These are phyloP conservation scores for Globisporangium spiculum DNA, from an alignment of 352 stramenopile species.

Conservation along the genomic window DNA sequence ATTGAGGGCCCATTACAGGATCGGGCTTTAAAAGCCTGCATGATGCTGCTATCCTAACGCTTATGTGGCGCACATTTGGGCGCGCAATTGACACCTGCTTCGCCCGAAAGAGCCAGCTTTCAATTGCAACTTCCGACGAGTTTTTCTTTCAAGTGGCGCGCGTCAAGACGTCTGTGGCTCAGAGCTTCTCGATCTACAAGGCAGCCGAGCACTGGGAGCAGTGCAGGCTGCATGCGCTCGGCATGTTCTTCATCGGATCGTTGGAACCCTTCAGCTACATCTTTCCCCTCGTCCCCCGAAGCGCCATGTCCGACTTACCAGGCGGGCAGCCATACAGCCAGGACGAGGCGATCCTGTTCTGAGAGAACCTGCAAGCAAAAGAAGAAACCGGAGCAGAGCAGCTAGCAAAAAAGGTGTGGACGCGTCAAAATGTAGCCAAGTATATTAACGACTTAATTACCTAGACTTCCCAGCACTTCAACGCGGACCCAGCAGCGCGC, in stretches of 20 bases:
- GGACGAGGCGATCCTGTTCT: too few relatives aligned
- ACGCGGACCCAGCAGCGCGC: background rate
- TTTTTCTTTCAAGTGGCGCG: background rate
- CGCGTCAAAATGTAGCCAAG: constrained; percentile 1
- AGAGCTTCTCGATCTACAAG: constrained; percentile 19
- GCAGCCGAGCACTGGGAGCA: constrained; percentile 13
- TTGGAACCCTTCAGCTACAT: background rate
- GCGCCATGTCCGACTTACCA: too few relatives aligned
- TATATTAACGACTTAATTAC: constrained; percentile 9
- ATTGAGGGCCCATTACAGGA: too few relatives aligned
- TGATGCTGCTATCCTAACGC: too few relatives aligned
- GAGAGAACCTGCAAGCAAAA: too few relatives aligned
- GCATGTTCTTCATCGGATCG: background rate
- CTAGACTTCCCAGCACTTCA: background rate
- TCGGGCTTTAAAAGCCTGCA: background rate
- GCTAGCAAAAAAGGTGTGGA: background rate
- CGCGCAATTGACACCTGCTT: too few relatives aligned
- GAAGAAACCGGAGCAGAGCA: background rate
- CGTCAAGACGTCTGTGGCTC: constrained; percentile 12
- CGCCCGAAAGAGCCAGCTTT: background rate
- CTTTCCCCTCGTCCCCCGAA: too few relatives aligned
- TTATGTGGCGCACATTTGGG: too few relatives aligned
- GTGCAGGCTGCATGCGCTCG: constrained; percentile 19
- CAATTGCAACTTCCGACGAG: background rate
- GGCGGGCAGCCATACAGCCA: too few relatives aligned